phyloP scores from a whole-genome alignment of 1,139 yeast genomes.

The Candida tropicalis region DNA sequence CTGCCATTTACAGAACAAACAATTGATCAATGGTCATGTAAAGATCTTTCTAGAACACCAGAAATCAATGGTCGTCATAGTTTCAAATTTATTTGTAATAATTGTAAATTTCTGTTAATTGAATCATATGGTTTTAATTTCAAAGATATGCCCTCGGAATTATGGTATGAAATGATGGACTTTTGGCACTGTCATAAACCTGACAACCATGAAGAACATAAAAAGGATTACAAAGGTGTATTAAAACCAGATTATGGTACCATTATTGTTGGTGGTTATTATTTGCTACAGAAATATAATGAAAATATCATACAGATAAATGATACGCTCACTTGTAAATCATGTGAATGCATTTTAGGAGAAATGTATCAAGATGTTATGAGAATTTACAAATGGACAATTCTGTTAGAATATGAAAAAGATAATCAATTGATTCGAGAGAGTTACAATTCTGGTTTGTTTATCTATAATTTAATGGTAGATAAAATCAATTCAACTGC shows the following conservation, averaged over 20 bases:
- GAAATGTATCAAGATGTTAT: conserved; percentile 22
- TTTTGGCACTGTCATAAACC: conserved; percentile 99
- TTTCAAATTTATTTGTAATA: conserved; percentile 37
- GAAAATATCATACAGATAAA: conserved; percentile 16
- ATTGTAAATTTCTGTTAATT: conserved; percentile 31
- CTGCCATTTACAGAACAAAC: conserved; percentile 25
- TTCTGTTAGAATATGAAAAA: conserved; percentile 31
- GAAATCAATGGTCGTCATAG: conserved; percentile 23
- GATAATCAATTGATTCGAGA: neutral
- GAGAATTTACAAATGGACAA: conserved; percentile 64
- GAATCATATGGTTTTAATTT: conserved; percentile 34
- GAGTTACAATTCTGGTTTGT: conserved; percentile 34
- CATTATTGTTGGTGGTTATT: conserved; percentile 61
- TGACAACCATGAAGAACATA: conserved; percentile 25
- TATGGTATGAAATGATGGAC: conserved; percentile 96
- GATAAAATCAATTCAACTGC: conserved; percentile 53
- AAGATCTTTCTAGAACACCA: conserved; percentile 40
- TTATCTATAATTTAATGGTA: conserved; percentile 40
- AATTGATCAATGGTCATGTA: conserved; percentile 42
- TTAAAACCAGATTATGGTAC: conserved; percentile 48
- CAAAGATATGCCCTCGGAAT: conserved; percentile 83
- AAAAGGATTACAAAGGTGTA: conserved; percentile 33
- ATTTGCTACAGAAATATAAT: conserved; percentile 45
- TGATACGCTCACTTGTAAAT: conserved; percentile 24
- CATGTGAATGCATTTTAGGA: conserved; percentile 39